Conservation (phyloP, 345 rosid genomes). For the Isatis tinctoria region DNA sequence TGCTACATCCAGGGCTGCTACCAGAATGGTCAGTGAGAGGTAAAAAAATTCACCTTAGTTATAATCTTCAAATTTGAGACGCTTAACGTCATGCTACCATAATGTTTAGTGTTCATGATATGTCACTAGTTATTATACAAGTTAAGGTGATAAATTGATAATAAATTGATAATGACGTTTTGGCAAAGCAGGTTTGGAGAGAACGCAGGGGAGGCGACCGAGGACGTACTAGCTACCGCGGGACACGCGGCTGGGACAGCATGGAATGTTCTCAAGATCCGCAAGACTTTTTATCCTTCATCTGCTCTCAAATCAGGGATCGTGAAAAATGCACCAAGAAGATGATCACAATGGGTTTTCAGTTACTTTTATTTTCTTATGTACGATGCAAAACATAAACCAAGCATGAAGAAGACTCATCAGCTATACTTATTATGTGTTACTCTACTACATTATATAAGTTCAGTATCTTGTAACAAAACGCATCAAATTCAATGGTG, state of each 20-base stretch:
- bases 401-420: background rate
- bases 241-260: slow-evolving; percentile 67
- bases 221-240: slow-evolving; percentile 66
- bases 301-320: slow-evolving; percentile 52
- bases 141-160: background rate
- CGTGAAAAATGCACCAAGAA: slow-evolving; percentile 41
- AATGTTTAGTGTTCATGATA: background rate
- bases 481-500: background rate
- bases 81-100: too few relatives aligned
- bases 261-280: slow-evolving; percentile 77
- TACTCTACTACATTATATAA: too few relatives aligned
- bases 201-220: slow-evolving; percentile 78
- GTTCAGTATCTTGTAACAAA: too few relatives aligned
- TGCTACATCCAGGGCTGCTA: slow-evolving; percentile 72
- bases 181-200: slow-evolving; percentile 60
- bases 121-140: background rate
- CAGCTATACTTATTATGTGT: background rate
- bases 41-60: background rate
- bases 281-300: slow-evolving; percentile 70
- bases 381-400: slow-evolving; percentile 7
- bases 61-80: background rate
- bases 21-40: slow-evolving; percentile 63
- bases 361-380: background rate
- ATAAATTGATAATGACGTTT: background rate
- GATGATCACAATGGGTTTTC: background rate